phyloP scores from a whole-genome alignment of 495 filamentous ascomycete species.

The Trichoderma parareesei region DNA sequence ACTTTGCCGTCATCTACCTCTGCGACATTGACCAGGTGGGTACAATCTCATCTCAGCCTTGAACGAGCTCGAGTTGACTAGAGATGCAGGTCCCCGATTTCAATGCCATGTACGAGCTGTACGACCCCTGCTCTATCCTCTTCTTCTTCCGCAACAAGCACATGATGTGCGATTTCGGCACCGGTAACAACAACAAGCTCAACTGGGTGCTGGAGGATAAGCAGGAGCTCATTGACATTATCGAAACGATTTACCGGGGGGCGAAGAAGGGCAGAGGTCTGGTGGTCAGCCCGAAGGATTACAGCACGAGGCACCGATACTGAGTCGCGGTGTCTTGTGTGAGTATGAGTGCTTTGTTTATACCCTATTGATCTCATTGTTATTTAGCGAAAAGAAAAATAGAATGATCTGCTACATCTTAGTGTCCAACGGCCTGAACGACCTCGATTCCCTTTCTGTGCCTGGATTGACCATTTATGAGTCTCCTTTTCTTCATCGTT shows the following conservation, averaged over 20 bases:
- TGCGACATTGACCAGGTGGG: constrained; percentile 77
- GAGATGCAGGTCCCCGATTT: constrained; percentile 69
- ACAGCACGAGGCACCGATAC: constrained; percentile 78
- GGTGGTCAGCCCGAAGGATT: constrained; percentile 94
- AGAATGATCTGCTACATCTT: background rate
- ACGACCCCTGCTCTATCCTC: constrained; percentile 65
- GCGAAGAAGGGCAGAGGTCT: constrained; percentile 95
- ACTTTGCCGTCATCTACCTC: constrained; percentile 91
- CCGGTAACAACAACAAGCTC: constrained; percentile 96
- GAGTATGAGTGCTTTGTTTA: background rate
- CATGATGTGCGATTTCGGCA: constrained; percentile 98
- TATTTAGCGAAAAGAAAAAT: background rate
- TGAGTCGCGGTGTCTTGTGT: constrained; percentile 21
- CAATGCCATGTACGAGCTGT: constrained; percentile 86
- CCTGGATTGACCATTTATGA: too few relatives aligned
- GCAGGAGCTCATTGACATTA: constrained; percentile 96
- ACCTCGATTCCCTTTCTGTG: too few relatives aligned
- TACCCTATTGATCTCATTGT: background rate
- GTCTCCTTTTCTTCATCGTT: too few relatives aligned
- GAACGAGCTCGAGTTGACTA: background rate
- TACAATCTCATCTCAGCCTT: background rate
- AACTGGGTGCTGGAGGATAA: constrained; percentile 98
- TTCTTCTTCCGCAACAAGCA: constrained; percentile 99
- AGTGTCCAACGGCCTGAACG: too few relatives aligned
- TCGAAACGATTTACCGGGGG: constrained; percentile 95